phyloP scores from a whole-genome alignment of 1,139 yeast species.

The Saccharomyces hybrid region DNA sequence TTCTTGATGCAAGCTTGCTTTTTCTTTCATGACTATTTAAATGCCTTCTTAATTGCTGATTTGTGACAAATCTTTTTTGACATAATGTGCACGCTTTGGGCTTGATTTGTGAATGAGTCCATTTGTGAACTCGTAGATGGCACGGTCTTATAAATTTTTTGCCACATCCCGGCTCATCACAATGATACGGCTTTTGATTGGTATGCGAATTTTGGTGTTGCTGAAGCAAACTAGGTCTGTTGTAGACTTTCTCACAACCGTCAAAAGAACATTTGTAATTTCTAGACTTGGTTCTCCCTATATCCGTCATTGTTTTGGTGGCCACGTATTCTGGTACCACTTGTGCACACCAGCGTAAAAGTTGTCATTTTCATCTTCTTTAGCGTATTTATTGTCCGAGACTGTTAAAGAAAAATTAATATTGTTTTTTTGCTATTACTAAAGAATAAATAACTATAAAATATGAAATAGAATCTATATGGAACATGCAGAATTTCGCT shows the following conservation, averaged over 20 bases:
- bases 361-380: not conserved
- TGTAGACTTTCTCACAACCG: conserved; percentile 41
- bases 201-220: conserved; percentile 74
- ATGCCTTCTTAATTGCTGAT: conserved; percentile 79
- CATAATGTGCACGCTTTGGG: conserved; percentile 61
- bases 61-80: conserved; percentile 50
- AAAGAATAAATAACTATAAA: not conserved
- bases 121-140: conserved; percentile 59
- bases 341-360: not conserved
- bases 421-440: not conserved
- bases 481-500: not conserved
- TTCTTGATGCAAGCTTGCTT: conserved; percentile 1
- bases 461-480: not conserved
- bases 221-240: conserved; percentile 44
- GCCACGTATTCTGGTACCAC: not conserved
- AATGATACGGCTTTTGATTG: conserved; percentile 71
- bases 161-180: conserved; percentile 61
- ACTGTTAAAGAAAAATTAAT: not conserved
- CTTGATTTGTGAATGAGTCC: conserved; percentile 57
- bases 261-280: conserved; percentile 34
- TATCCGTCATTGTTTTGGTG: conserved; percentile 12
- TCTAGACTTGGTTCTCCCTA: conserved; percentile 48
- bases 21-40: conserved; percentile 46
- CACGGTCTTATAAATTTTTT: conserved; percentile 63
- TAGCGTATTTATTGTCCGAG: not conserved